Percentiles rank a stretch among this genome's conserved stretches.
phyloP scores from a whole-genome alignment of 768 basidiomycete genomes.

The Strobilomyces echinocephalus region DNA sequence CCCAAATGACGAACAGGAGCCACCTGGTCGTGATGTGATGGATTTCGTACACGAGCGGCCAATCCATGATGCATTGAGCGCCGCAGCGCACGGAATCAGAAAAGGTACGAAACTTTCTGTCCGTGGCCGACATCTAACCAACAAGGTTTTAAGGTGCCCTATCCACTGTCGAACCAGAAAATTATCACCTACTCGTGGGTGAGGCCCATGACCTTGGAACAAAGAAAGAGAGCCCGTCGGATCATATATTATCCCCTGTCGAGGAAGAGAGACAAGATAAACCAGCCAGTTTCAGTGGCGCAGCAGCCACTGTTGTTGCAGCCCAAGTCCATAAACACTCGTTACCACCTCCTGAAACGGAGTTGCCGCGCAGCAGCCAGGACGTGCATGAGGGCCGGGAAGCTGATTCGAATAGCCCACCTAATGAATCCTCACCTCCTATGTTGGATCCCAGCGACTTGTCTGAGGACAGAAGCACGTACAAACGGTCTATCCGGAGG shows the following conservation, averaged over 20 bases:
- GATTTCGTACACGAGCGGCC: slow-evolving; percentile 38
- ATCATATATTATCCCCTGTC: slow-evolving; percentile 49
- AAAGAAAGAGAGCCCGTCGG: slow-evolving; percentile 33
- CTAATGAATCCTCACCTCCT: slow-evolving; percentile 47
- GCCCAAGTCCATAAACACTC: slow-evolving; percentile 54
- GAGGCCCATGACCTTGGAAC: neutral
- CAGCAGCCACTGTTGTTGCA: slow-evolving; percentile 65
- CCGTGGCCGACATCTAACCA: neutral
- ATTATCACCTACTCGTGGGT: slow-evolving; percentile 32
- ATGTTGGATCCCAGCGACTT: slow-evolving; percentile 41
- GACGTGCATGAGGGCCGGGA: slow-evolving; percentile 13
- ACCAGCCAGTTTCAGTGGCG: slow-evolving; percentile 53
- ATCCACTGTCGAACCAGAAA: slow-evolving; percentile 21
- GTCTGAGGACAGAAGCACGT: slow-evolving; percentile 45
- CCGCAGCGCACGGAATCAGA: slow-evolving; percentile 36
- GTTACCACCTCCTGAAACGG: slow-evolving; percentile 33
- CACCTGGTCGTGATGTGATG: slow-evolving; percentile 39
- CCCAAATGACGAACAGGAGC: slow-evolving; percentile 63
- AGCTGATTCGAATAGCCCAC: slow-evolving; percentile 18
- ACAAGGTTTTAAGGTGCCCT: slow-evolving; percentile 31
- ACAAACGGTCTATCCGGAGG: slow-evolving; percentile 46
- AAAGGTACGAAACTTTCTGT: slow-evolving; percentile 42
- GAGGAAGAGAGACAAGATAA: slow-evolving; percentile 47
- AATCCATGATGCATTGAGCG: slow-evolving; percentile 31
- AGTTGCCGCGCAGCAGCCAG: slow-evolving; percentile 27